Evolutionary conservation across 2,329 filamentous ascomycete species (phyloP).

Genomic region (Neonectria sp.): DNA sequence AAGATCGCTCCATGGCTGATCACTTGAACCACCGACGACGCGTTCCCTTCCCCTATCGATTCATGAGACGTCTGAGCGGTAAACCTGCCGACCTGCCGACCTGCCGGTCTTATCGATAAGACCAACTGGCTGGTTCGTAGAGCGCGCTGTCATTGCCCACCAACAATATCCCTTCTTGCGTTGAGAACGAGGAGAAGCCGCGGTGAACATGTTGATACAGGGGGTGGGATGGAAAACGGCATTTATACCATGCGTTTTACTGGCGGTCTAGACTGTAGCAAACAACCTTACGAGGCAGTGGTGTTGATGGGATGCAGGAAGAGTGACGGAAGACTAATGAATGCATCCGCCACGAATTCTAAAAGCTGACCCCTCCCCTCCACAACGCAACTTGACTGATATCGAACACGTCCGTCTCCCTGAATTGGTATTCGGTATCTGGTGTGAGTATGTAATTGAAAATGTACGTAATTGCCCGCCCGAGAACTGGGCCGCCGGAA

Average conservation of each 20-base stretch:
- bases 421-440: neutral
- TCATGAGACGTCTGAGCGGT: too few species aligned
- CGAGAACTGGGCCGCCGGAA: constrained; percentile 17
- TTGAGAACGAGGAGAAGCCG: neutral
- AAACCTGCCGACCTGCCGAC: neutral
- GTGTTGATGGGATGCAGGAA: neutral
- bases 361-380: neutral
- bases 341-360: neutral
- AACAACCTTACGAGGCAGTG: neutral
- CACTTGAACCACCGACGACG: neutral
- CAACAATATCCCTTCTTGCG: neutral
- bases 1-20: neutral
- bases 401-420: neutral
- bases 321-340: neutral
- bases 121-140: neutral
- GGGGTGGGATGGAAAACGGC: neutral
- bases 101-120: neutral
- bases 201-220: neutral
- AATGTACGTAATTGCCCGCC: constrained; percentile 3
- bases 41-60: too few species aligned
- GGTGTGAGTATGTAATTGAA: neutral
- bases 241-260: neutral
- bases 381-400: neutral
- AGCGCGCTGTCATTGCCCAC: neutral
- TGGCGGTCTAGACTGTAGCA: neutral